Evolutionary conservation across 192 early-diverging fungal species (phyloP), one percentile per base, ranked within the genome.

Genomic region (Spinellus fusiger): DNA sequence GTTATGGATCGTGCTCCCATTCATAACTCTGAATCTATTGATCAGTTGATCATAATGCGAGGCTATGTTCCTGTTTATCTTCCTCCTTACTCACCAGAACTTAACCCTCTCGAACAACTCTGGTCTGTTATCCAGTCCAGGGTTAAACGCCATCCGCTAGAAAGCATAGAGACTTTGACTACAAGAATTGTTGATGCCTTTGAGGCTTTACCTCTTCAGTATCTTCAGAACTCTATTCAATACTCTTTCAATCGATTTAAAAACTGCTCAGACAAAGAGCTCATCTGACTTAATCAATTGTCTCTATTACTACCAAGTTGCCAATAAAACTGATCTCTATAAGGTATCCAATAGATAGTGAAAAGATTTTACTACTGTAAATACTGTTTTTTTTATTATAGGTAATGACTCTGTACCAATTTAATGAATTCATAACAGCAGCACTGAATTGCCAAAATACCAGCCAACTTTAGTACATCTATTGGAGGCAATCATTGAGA

Each of bases 1-100:
- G 33, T 54, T 54, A 29, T 54, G 52, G 52, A 54, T 15, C 28
- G 20, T 32, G 52, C 52, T 54, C 52, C 52, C 28, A 54, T 52
- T 28, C 50, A 52, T 52, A 15, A 13, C 26, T 28, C 50, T 29
- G 27, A 52, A 29, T 12, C 31, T 2, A 29, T 29, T 52, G 50
- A 52, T 52, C 50, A 23, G 0, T 12, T 52, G 16, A 52, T 52
- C 27, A 52, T 52, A 10, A 1, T 10, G 27, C 23, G 50, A 52
- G 50, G 26, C 3, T 44, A 44, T 10, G 18, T 10, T 2, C 40
- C 40, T n/a, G 40, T 44, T 2, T 44, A 44, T 10, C 50, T 52
- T 28, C 50, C 50, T 27, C 56, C 44, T 46, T 58, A 58, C 56
- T 48, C 56, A 46, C 28, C 44, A 5, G 23, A 52, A 26, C 50